These are phyloP conservation scores for Chlamydomonas eustigma DNA, from an alignment of 139 green algal species.

Conservation along the genomic window DNA sequence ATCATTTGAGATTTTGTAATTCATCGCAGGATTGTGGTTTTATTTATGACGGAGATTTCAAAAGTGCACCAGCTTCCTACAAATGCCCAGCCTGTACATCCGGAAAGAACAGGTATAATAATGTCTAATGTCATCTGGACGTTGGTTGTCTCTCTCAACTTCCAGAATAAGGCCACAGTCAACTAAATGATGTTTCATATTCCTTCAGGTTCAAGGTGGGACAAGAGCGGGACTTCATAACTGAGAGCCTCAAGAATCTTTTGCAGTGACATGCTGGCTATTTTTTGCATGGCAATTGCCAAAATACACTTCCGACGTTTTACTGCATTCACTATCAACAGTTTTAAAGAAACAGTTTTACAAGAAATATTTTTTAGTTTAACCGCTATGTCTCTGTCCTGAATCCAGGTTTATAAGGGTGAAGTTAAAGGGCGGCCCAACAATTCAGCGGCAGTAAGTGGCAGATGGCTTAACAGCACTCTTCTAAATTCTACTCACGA, in stretches of 20 bases:
- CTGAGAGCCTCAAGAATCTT: not conserved
- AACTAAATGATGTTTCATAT: not conserved
- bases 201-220: not conserved
- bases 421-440: not conserved
- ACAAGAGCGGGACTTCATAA: not conserved
- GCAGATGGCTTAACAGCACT: no score
- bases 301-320: not conserved
- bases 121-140: not conserved
- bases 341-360: not conserved
- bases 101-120: not conserved
- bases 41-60: not conserved
- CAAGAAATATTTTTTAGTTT: not conserved
- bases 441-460: not conserved
- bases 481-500: not conserved
- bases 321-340: not conserved
- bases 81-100: constrained; percentile 2
- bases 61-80: not conserved
- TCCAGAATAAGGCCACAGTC: not conserved
- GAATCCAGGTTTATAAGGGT: not conserved
- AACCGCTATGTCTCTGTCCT: not conserved
- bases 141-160: no score
- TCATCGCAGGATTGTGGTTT: not conserved
- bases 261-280: not conserved
- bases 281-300: no score
- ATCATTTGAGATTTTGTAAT: no score